Evolutionary conservation across 2,329 filamentous ascomycete genomes (phyloP), one percentile per base, ranked within the genome.

Genomic region (Mariannaea elegans): DNA sequence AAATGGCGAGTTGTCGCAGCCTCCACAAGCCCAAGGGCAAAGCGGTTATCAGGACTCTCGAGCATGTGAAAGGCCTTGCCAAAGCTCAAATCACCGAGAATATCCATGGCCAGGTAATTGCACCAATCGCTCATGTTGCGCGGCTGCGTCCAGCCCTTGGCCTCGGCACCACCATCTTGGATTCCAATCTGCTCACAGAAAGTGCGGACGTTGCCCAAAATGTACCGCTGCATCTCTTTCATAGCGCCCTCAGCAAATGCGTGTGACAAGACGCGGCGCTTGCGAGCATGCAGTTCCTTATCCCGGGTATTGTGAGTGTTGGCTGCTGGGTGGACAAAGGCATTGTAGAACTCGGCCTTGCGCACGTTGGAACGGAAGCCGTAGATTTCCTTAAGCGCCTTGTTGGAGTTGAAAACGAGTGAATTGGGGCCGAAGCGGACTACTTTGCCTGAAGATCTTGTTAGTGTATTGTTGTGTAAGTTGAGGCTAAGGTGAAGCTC

Each of bases 351-450:
- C 66, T 88, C 83, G 38, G 88, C 83, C 77, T 92, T 92, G 75
- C 83, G 79, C 27, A 89, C 85, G 61, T 88, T 88, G 72, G 84
- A 75, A 47, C 81, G 80, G 78, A 87, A 86, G 64, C 87, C 86
- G 75, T 90, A 88, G 62, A 90, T 89, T 16, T 87, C 83, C 72
- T 87, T 86, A 58, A 92, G 79, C 1, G 90, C 89, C 7, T 84
- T 83, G 61, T 84, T 84, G 54, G 87, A 89, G 81, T 95, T 94
- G 78, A 96, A 86, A 1, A 89, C 92, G 39, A 97, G 78, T 61
- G 86, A 87, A 75, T 93, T 92, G 42, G 92, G 92, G 0, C 90
- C 90, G 65, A 90, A 91, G 24, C 92, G 90, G n/a, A 94, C 90
- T 49, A 87, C 75, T n/a, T 81, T 78, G 67, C 87, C 85, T 87